Conservation (phyloP, 352 stramenopile species). For the Pythium scleroteichum region DNA sequence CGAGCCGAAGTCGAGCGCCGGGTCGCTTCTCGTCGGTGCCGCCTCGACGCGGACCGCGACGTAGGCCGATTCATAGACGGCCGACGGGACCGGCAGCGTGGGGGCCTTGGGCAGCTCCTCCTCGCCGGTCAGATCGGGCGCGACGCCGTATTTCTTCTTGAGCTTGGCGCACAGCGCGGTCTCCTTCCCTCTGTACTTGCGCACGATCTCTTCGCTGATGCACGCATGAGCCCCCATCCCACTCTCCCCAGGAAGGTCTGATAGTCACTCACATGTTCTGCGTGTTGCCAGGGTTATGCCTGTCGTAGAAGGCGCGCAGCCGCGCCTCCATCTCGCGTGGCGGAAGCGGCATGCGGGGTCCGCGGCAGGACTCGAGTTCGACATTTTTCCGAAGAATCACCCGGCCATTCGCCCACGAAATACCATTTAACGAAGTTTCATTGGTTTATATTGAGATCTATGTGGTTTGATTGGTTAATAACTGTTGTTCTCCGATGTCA, state of each 20-base stretch:
- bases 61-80: slow-evolving; percentile 45
- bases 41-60: slow-evolving; percentile 22
- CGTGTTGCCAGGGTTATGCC: slow-evolving; percentile 72
- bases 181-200: slow-evolving; percentile 67
- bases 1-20: slow-evolving; percentile 53
- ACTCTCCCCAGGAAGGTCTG: too few species aligned
- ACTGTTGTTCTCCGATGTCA: slow-evolving; percentile 16
- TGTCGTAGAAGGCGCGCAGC: slow-evolving; percentile 71
- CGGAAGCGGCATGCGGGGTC: background rate
- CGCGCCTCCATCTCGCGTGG: slow-evolving; percentile 40
- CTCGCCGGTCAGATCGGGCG: slow-evolving; percentile 33
- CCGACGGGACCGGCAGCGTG: background rate
- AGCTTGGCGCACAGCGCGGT: slow-evolving; percentile 65
- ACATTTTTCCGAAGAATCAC: background rate
- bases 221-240: too few species aligned
- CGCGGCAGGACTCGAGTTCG: background rate
- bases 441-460: too few species aligned
- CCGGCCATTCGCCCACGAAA: background rate
- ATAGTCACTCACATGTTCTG: slow-evolving; percentile 59
- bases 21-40: slow-evolving; percentile 2
- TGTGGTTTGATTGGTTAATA: slow-evolving; percentile 16
- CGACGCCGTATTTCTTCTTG: slow-evolving; percentile 75
- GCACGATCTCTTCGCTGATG: slow-evolving; percentile 65
- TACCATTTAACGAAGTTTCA: background rate
- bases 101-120: background rate